Evolutionary conservation across 2,329 filamentous ascomycete species (phyloP).

Genomic region (Rutstroemia sp.): DNA sequence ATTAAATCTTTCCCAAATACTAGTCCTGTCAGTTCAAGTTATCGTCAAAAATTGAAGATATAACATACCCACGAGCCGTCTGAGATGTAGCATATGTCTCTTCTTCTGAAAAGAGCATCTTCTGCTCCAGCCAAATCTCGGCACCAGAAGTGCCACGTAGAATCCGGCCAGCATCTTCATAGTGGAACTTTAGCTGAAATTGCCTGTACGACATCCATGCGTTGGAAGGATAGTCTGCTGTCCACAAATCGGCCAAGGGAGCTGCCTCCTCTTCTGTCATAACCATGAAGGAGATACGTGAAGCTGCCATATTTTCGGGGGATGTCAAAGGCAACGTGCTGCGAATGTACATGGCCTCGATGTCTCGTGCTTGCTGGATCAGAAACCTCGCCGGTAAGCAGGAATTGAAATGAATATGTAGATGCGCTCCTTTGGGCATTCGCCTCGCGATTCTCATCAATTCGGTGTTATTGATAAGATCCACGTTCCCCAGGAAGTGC

Average conservation of each 20-base stretch:
- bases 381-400: constrained; percentile 56
- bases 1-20: constrained; percentile 57
- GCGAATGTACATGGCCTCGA: constrained; percentile 62
- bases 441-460: constrained; percentile 48
- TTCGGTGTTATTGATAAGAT: constrained; percentile 46
- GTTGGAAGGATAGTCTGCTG: constrained; percentile 37
- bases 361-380: constrained; percentile 44
- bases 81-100: constrained; percentile 48
- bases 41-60: neutral
- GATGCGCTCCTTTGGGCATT: constrained; percentile 65
- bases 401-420: constrained; percentile 75
- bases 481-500: constrained; percentile 50
- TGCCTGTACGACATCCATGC: constrained; percentile 38
- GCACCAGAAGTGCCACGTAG: constrained; percentile 26
- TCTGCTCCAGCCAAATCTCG: constrained; percentile 50
- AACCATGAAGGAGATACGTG: constrained; percentile 28
- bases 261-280: constrained; percentile 25
- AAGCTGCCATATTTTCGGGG: constrained; percentile 15
- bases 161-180: constrained; percentile 23
- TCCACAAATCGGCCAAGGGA: constrained; percentile 41
- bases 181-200: constrained; percentile 35
- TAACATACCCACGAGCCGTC: constrained; percentile 44
- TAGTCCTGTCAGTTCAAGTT: constrained; percentile 21
- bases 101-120: constrained; percentile 53
- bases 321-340: constrained; percentile 46